Evolutionary conservation across 495 filamentous ascomycete genomes (phyloP).

Genomic region (Penicillium turbatum): DNA sequence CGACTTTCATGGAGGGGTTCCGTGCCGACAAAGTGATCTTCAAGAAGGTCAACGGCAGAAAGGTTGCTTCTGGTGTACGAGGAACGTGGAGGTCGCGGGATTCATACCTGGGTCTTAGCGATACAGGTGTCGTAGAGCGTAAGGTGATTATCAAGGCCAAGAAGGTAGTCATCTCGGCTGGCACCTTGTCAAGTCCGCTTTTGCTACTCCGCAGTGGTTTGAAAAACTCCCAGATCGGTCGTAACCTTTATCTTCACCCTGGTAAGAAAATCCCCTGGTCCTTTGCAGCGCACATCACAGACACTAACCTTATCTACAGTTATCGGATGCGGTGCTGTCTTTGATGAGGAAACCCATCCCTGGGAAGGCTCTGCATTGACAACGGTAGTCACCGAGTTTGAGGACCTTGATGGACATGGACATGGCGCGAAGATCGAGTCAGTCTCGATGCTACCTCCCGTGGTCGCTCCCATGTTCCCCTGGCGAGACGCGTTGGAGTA

Average conservation of each 20-base stretch:
- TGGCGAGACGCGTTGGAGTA: conserved; percentile 63
- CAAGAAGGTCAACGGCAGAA: conserved; percentile 49
- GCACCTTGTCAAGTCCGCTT: conserved; percentile 70
- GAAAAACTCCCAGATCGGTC: conserved; percentile 78
- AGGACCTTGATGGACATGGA: conserved; percentile 75
- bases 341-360: conserved; percentile 60
- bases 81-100: conserved; percentile 74
- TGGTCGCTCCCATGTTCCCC: conserved; percentile 52
- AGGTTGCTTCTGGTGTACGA: conserved; percentile 59
- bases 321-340: conserved; percentile 54
- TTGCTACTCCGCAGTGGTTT: conserved; percentile 69
- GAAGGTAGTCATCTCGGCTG: conserved; percentile 72
- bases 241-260: conserved; percentile 78
- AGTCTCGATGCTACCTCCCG: conserved; percentile 60
- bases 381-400: conserved; percentile 67
- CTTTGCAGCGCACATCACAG: neutral
- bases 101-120: conserved; percentile 51
- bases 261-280: conserved; percentile 26
- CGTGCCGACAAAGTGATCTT: conserved; percentile 64
- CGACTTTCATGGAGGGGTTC: conserved; percentile 76
- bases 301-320: conserved; percentile 32
- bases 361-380: conserved; percentile 85
- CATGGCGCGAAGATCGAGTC: conserved; percentile 82
- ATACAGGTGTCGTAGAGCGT: conserved; percentile 43
- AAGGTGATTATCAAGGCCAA: conserved; percentile 72